Evolutionary conservation across 495 filamentous ascomycete genomes (phyloP).

Genomic region (Penicillium soppii): DNA sequence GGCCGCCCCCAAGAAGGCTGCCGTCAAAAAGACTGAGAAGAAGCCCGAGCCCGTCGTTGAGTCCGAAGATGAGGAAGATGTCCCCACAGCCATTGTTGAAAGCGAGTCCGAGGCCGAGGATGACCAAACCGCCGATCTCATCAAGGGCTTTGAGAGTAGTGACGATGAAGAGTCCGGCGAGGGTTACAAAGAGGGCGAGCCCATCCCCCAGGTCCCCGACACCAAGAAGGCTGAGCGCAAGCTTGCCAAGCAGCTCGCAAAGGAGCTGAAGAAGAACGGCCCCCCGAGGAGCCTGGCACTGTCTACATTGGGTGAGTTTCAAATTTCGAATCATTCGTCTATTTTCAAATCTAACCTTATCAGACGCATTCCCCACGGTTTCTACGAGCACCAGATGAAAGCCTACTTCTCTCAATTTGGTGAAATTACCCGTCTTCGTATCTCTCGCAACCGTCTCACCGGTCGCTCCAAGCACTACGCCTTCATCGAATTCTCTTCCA

Average conservation of each 20-base stretch:
- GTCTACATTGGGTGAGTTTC: slow-evolving; percentile 72
- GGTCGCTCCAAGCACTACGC: slow-evolving; percentile 88
- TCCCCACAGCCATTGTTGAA: slow-evolving; percentile 23
- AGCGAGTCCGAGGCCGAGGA: slow-evolving; percentile 42
- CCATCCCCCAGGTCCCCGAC: slow-evolving; percentile 59
- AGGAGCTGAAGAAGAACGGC: slow-evolving; percentile 45
- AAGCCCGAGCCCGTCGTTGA: slow-evolving; percentile 27
- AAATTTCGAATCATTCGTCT: not conserved
- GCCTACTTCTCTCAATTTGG: slow-evolving; percentile 97
- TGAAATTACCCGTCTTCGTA: slow-evolving; percentile 71
- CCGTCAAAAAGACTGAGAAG: slow-evolving; percentile 18
- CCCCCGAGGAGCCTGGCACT: slow-evolving; percentile 63
- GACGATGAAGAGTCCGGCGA: slow-evolving; percentile 60
- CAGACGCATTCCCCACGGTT: slow-evolving; percentile 84
- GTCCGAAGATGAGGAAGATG: slow-evolving; percentile 17
- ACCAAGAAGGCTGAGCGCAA: slow-evolving; percentile 64
- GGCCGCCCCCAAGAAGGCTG: slow-evolving; percentile 28
- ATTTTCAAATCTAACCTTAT: slow-evolving; percentile 17
- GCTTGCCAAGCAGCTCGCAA: slow-evolving; percentile 53
- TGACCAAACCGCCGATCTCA: slow-evolving; percentile 69
- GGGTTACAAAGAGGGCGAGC: slow-evolving; percentile 54
- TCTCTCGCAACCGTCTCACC: slow-evolving; percentile 87
- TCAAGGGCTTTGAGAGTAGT: slow-evolving; percentile 80
- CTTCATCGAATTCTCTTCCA: slow-evolving; percentile 83
- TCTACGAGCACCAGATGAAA: slow-evolving; percentile 95